Percentiles rank a stretch among this genome's conserved stretches.
Evolutionary conservation across 2,329 filamentous ascomycete species (phyloP).

Genomic region (Tolypocladium endophyticum): DNA sequence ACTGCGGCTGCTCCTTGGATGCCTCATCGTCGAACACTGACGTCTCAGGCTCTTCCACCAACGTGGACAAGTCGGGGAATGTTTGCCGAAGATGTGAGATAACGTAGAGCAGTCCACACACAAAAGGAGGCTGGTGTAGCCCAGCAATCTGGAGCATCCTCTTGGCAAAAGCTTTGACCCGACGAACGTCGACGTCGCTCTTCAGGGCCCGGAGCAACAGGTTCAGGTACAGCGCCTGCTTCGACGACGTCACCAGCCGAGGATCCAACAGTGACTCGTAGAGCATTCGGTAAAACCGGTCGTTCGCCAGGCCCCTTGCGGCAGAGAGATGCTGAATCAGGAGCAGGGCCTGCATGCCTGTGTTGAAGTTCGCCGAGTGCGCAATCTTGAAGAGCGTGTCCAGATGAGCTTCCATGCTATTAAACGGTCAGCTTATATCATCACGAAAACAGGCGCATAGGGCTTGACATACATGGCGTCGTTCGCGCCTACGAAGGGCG

Average conservation of each 20-base stretch:
- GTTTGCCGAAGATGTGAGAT: slow-evolving; percentile 68
- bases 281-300: slow-evolving; percentile 88
- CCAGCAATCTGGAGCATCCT: slow-evolving; percentile 78
- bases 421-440: neutral
- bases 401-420: slow-evolving; percentile 72
- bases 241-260: slow-evolving; percentile 78
- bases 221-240: slow-evolving; percentile 92
- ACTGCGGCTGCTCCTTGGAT: slow-evolving; percentile 34
- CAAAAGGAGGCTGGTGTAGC: slow-evolving; percentile 84
- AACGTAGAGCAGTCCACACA: slow-evolving; percentile 86
- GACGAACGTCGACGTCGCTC: slow-evolving; percentile 77
- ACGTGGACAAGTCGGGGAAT: slow-evolving; percentile 69
- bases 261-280: slow-evolving; percentile 94
- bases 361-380: slow-evolving; percentile 98
- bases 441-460: neutral
- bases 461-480: slow-evolving; percentile 50
- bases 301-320: slow-evolving; percentile 68
- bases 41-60: slow-evolving; percentile 73
- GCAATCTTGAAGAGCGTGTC: slow-evolving; percentile 93
- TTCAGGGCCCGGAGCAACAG: slow-evolving; percentile 82
- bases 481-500: slow-evolving; percentile 81
- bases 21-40: slow-evolving; percentile 54
- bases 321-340: slow-evolving; percentile 86
- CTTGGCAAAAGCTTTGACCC: slow-evolving; percentile 94
- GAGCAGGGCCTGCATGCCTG: slow-evolving; percentile 88